These are phyloP conservation scores for Scenedesmus sp. DNA, from an alignment of 163 green algal genomes.

Conservation along the genomic window DNA sequence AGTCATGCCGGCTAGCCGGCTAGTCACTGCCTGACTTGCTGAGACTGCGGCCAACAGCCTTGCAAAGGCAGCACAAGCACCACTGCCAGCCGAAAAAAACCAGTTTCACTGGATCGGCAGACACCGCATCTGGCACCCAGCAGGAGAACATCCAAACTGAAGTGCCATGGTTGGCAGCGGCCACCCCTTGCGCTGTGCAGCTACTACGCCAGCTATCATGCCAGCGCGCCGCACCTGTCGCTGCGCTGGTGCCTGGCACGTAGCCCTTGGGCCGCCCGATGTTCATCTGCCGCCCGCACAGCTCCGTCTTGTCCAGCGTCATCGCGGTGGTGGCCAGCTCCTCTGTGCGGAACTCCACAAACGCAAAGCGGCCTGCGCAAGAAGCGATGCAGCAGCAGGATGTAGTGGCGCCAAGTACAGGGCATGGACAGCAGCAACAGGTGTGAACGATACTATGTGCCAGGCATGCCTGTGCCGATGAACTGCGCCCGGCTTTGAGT, in stretches of 20 bases:
- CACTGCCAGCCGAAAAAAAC: too few relatives aligned
- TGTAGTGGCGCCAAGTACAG: background rate
- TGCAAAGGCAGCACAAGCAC: too few relatives aligned
- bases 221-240: background rate
- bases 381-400: background rate
- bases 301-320: constrained; percentile 84
- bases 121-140: too few relatives aligned
- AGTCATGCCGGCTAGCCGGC: too few relatives aligned
- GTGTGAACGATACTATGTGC: background rate
- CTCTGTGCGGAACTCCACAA: constrained; percentile 89
- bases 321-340: constrained; percentile 86
- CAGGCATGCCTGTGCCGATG: too few relatives aligned
- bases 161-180: too few relatives aligned
- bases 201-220: background rate
- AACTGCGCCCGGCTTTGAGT: too few relatives aligned
- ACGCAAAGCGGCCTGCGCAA: constrained; percentile 81
- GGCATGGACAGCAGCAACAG: background rate
- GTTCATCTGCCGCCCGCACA: constrained; percentile 83
- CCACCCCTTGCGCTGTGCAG: too few relatives aligned
- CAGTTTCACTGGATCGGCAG: too few relatives aligned
- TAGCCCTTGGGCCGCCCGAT: constrained; percentile 92
- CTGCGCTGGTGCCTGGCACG: constrained; percentile 1
- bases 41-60: too few relatives aligned
- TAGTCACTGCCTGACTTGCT: too few relatives aligned
- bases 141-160: too few relatives aligned